Evolutionary conservation across 257 asterid genomes (phyloP), one percentile per base, ranked within the genome.

Genomic region (Ilex asprella): DNA sequence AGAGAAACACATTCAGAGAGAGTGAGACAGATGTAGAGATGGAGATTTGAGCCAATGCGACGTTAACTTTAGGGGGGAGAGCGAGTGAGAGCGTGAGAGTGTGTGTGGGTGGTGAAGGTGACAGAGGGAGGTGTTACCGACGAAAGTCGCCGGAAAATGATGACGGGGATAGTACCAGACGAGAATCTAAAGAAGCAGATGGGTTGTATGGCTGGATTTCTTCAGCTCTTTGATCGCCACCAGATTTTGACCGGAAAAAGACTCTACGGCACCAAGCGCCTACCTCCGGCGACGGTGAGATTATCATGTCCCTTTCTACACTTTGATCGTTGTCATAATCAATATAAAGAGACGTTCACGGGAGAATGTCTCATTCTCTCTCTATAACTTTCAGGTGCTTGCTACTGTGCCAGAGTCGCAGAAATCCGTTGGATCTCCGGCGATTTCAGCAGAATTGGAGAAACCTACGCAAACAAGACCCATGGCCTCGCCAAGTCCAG

Each of bases 221-320:
- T 85, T 30, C 96, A 90, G 35, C 72, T 87, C 52, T 90, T 90
- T 52, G 87, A 90, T 70, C 96, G 97, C 67, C 86, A 83, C 62
- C 96, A 85, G 73, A 72, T 83, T 59, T 35, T 85, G 21, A 62
- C 88, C 66, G 84, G 80, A 2, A 87, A 85, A 69, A 77, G 86
- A 51, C 71, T 79, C 62, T 75, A 72, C 53, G 55, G 85, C 55
- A 53, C 89, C 63, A 81, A 81, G 65, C 91, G 94, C 67, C 89
- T 89, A 65, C 89, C 87, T 44, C 73, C 83, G 8, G 55, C 81
- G 10, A 58, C 82, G 58, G 90, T 80, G 69, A 4, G 39, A 12
- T 15, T 30, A 54, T 12, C 52, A 10, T 21, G 30, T 11, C 12
- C 11, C 10, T 10, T 32, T 11, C 11, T 3, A 6, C 12, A 27